These are phyloP conservation scores for Tulasnella calospora DNA, from an alignment of 768 basidiomycete genomes.

Conservation along the genomic window DNA sequence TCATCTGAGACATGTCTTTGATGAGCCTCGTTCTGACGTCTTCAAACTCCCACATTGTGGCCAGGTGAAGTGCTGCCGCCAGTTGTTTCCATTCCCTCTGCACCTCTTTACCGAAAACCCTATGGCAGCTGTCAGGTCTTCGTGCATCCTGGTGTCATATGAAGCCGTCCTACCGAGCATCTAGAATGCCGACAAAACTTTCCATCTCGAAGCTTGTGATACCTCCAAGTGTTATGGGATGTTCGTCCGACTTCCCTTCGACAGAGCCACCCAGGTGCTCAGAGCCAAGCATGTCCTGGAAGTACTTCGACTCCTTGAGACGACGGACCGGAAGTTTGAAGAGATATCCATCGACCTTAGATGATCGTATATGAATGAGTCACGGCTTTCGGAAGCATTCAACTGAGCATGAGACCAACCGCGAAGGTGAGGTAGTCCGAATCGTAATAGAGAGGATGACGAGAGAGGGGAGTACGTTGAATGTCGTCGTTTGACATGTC, in stretches of 20 bases:
- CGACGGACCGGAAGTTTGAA: background rate
- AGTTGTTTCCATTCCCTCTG: background rate
- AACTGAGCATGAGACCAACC: background rate
- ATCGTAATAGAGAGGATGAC: background rate
- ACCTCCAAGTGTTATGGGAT: background rate
- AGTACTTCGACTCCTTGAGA: background rate
- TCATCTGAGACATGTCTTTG: background rate
- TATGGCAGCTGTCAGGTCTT: background rate
- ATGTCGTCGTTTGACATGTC: background rate
- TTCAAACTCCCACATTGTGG: slow-evolving; percentile 23
- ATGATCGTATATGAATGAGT: background rate
- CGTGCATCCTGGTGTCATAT: too few species aligned
- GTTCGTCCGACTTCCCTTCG: slow-evolving; percentile 12
- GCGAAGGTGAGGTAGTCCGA: background rate
- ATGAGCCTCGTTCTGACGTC: background rate
- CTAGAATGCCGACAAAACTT: slow-evolving; percentile 4
- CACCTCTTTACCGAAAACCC: background rate
- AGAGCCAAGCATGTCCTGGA: slow-evolving; percentile 3
- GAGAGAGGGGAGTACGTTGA: background rate
- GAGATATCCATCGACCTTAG: background rate
- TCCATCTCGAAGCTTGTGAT: slow-evolving; percentile 23
- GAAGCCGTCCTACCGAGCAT: background rate
- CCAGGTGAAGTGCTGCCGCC: slow-evolving; percentile 6
- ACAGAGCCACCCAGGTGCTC: background rate
- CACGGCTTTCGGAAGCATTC: too few species aligned